Evolutionary conservation across 2,329 filamentous ascomycete genomes (phyloP).

Genomic region (Ascomycota sp.): DNA sequence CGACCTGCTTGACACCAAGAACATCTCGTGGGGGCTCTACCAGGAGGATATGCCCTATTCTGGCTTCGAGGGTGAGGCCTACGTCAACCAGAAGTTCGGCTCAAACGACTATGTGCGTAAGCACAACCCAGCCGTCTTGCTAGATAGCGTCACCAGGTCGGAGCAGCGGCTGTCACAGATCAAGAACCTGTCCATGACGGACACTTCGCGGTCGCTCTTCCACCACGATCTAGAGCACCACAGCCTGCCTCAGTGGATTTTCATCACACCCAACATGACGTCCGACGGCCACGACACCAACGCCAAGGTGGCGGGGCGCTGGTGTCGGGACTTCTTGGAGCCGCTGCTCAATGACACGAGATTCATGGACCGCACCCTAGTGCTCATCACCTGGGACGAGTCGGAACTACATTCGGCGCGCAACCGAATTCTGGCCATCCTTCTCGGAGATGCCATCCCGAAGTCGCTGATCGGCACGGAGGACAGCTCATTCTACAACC

Average conservation of each 20-base stretch:
- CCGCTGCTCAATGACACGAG: slow-evolving; percentile 45
- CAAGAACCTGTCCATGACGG: slow-evolving; percentile 39
- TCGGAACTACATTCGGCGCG: slow-evolving; percentile 42
- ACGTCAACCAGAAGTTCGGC: slow-evolving; percentile 39
- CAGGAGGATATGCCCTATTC: slow-evolving; percentile 57
- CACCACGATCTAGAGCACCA: slow-evolving; percentile 39
- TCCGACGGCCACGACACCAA: slow-evolving; percentile 54
- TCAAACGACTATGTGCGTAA: slow-evolving; percentile 64
- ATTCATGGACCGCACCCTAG: slow-evolving; percentile 55
- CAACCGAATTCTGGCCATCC: slow-evolving; percentile 48
- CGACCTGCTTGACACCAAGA: slow-evolving; percentile 43
- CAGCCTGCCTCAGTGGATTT: slow-evolving; percentile 48
- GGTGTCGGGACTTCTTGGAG: slow-evolving; percentile 44
- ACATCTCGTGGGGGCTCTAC: slow-evolving; percentile 49
- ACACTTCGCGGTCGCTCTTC: slow-evolving; percentile 30
- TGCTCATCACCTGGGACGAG: slow-evolving; percentile 63
- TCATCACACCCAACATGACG: slow-evolving; percentile 55
- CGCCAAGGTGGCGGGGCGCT: slow-evolving; percentile 44
- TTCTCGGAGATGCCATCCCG: slow-evolving; percentile 55
- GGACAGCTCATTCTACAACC: slow-evolving; percentile 49
- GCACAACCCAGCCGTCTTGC: slow-evolving; percentile 48
- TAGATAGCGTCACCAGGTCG: slow-evolving; percentile 38
- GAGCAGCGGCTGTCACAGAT: slow-evolving; percentile 39
- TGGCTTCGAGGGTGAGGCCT: slow-evolving; percentile 44
- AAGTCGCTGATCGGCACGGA: slow-evolving; percentile 38